Evolutionary conservation across 345 rosid genomes (phyloP).

Genomic region (Euphorbia pulcherrima): DNA sequence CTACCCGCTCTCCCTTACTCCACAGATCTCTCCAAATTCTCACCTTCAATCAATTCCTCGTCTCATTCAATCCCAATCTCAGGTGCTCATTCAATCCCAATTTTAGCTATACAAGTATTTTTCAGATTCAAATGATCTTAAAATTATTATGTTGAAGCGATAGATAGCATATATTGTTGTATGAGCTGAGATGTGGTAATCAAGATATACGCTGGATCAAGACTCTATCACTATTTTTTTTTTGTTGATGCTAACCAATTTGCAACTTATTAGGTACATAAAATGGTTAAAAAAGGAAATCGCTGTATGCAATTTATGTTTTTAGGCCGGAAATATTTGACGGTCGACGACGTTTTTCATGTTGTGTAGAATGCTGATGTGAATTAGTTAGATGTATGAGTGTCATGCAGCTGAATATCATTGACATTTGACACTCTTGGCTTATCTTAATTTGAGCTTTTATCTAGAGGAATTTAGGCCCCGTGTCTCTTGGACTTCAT

Average conservation of each 20-base stretch:
- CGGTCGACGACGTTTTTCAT: not conserved
- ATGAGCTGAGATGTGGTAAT: not conserved
- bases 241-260: not conserved
- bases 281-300: not conserved
- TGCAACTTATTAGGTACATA: not conserved
- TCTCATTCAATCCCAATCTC: conserved; percentile 75
- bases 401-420: not conserved
- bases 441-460: not conserved
- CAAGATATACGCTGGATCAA: not conserved
- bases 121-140: not conserved
- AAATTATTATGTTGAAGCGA: not conserved
- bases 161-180: not conserved
- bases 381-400: not conserved
- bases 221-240: not conserved
- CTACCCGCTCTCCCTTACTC: conserved; percentile 35
- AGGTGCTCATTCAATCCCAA: conserved; percentile 39
- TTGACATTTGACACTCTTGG: not conserved
- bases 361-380: not conserved
- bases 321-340: not conserved
- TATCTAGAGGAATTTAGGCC: not conserved
- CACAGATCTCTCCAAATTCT: conserved; percentile 45
- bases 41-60: conserved; percentile 27
- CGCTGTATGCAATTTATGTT: not conserved
- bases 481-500: no score
- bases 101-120: not conserved